Evolutionary conservation across 495 filamentous ascomycete genomes (phyloP), one percentile per base, ranked within the genome.

Genomic region (Geoglossum glabrum): DNA sequence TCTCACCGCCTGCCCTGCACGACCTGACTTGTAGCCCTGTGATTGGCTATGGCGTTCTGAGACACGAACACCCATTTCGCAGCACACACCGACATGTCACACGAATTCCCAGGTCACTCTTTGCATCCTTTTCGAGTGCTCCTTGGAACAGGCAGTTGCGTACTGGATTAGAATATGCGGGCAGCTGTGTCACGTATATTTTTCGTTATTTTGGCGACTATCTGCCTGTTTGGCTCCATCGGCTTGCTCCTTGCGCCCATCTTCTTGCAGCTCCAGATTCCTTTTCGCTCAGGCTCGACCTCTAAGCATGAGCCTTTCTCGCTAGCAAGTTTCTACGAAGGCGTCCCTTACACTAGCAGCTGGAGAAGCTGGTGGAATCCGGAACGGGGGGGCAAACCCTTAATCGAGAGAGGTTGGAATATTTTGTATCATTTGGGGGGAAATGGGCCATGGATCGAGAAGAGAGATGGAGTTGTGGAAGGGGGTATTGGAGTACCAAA

Each of bases 391-490:
- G 51, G 52, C 19, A 13, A 21, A 7, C 17, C 33, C n/a, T 58
- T 21, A 7, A 54, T 59, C 17, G 21, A 40, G 26, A 45, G 58
- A 21, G 57, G 55, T 59, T 81, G 78, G 78, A 75, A 79, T 61
- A 61, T 80, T 47, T 66, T 77, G 25, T 73, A 79, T 57, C 75
- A 81, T 63, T 65, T 79, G 6, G 79, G 79, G 10, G 78, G 79
- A 5, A 77, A 78, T 64, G 75, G 79, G 1, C 79, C 79, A 10
- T 81, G 78, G 79, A 68, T 82, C 47, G 70, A 76, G 61, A 79
- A 76, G 57, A 57, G 69, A 17, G 69, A 72, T 55, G 70, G 66
- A 26, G 64, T 69, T 0, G 65, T 69, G 26, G 64, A 69, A 10
- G 64, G 65, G 27, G 72, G 67, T 0, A 70, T 79, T 56, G 69